Percentiles rank a stretch among this genome's conserved stretches.
These are phyloP conservation scores for Grosmannia clavigera DNA, from an alignment of 2,329 filamentous ascomycete species.

Conservation along the genomic window DNA sequence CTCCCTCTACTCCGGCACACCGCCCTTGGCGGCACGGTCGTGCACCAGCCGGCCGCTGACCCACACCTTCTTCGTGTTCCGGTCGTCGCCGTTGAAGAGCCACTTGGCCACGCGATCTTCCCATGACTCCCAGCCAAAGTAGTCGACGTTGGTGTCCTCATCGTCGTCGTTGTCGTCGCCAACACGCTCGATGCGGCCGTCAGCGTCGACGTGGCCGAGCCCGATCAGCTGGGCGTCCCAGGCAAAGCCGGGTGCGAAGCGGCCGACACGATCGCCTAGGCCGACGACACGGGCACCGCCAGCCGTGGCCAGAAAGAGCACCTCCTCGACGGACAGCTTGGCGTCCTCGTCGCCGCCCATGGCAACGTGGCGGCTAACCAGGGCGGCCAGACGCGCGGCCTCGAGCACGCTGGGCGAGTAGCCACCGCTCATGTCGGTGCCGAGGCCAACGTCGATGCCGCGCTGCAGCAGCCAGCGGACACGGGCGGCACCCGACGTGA, in stretches of 20 bases:
- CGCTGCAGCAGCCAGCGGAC: conserved; percentile 63
- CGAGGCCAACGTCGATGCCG: conserved; percentile 70
- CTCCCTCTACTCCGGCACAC: neutral
- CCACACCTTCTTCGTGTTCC: conserved; percentile 84
- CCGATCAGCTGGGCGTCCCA: conserved; percentile 83
- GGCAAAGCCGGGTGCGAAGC: conserved; percentile 74
- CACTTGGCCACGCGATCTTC: conserved; percentile 81
- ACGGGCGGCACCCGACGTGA: conserved; percentile 67
- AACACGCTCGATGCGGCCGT: conserved; percentile 18
- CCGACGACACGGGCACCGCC: conserved; percentile 77
- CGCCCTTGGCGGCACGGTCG: conserved; percentile 20
- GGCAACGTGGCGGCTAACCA: conserved; percentile 63
- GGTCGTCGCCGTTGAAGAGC: conserved; percentile 86
- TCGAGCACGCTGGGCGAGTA: conserved; percentile 74
- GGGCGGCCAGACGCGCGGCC: conserved; percentile 65
- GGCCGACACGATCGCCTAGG: conserved; percentile 58
- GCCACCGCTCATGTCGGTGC: conserved; percentile 84
- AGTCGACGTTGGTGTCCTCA: conserved; percentile 57
- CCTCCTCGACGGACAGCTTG: conserved; percentile 76
- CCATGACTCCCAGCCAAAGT: conserved; percentile 90
- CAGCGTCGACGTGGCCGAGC: conserved; percentile 38
- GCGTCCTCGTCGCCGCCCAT: conserved; percentile 39
- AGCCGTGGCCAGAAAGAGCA: conserved; percentile 72
- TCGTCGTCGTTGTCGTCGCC: conserved; percentile 9
- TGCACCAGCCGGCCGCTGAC: conserved; percentile 76